Percentiles rank a stretch among this genome's conserved stretches.
These are phyloP conservation scores for Actinomucor elegans DNA, from an alignment of 371 early-diverging fungal species.

Conservation along the genomic window DNA sequence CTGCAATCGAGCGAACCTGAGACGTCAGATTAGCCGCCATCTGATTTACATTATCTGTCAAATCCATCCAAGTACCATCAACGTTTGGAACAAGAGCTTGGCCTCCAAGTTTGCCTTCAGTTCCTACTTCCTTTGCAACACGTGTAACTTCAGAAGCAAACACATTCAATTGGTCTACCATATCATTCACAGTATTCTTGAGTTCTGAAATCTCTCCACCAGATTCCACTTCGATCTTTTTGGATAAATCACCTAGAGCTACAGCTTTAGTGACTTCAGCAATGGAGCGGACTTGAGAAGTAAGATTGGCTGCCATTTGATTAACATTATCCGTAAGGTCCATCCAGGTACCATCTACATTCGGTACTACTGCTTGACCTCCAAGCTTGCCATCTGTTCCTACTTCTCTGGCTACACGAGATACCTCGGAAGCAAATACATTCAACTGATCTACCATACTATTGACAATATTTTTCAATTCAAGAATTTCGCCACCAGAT, in stretches of 20 bases:
- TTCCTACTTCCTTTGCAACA: constrained; percentile 38
- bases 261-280: constrained; percentile 36
- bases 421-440: constrained; percentile 48
- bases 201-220: constrained; percentile 34
- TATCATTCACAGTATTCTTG: constrained; percentile 29
- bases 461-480: constrained; percentile 67
- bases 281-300: constrained; percentile 54
- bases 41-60: constrained; percentile 45
- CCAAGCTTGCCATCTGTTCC: constrained; percentile 46
- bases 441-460: constrained; percentile 60
- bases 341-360: constrained; percentile 48
- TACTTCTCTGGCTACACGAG: constrained; percentile 42
- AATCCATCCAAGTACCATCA: constrained; percentile 46
- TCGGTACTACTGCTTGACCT: constrained; percentile 44
- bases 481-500: constrained; percentile 64
- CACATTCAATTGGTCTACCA: constrained; percentile 37
- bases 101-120: constrained; percentile 48
- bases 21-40: constrained; percentile 57
- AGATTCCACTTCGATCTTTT: constrained; percentile 35
- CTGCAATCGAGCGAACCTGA: constrained; percentile 52
- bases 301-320: constrained; percentile 54
- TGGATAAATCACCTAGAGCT: constrained; percentile 28
- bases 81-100: constrained; percentile 43
- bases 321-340: constrained; percentile 49
- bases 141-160: constrained; percentile 52